Evolutionary conservation across 192 early-diverging fungal genomes (phyloP).

Genomic region (Physocladia obscura): DNA sequence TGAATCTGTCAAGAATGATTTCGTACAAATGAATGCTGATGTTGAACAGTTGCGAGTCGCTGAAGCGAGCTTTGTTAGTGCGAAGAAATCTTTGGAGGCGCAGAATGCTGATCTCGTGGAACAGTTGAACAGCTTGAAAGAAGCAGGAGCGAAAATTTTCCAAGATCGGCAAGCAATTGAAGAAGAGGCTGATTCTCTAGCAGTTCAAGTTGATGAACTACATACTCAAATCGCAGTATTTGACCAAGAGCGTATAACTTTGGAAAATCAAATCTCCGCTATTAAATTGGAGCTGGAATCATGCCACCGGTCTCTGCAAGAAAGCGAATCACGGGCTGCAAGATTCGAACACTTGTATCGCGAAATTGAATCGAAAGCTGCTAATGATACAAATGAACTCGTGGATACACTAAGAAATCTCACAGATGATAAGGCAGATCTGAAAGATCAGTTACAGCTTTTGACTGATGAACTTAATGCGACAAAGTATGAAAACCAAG

Average conservation of each 20-base stretch:
- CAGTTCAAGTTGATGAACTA: constrained; percentile 29
- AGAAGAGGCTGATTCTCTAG: constrained; percentile 26
- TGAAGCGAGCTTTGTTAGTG: background rate
- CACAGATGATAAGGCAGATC: constrained; percentile 19
- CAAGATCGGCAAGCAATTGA: constrained; percentile 20
- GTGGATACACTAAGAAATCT: constrained; percentile 30
- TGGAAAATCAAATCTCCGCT: background rate
- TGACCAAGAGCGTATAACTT: background rate
- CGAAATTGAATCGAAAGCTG: constrained; percentile 11
- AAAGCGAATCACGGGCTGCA: constrained; percentile 8
- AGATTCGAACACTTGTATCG: constrained; percentile 21
- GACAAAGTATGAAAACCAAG: background rate
- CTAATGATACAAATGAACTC: constrained; percentile 22
- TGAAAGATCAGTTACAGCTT: constrained; percentile 17
- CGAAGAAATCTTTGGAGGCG: constrained; percentile 3
- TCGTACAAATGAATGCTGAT: background rate
- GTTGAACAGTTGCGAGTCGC: constrained; percentile 10
- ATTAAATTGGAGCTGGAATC: background rate
- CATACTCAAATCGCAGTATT: background rate
- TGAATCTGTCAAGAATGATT: background rate
- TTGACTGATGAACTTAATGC: background rate
- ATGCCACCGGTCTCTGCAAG: background rate
- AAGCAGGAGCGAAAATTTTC: constrained; percentile 28
- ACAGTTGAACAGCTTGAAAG: constrained; percentile 5
- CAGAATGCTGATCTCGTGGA: constrained; percentile 10